phyloP scores from a whole-genome alignment of 2,329 filamentous ascomycete genomes.

The Fusarium dlaminii region DNA sequence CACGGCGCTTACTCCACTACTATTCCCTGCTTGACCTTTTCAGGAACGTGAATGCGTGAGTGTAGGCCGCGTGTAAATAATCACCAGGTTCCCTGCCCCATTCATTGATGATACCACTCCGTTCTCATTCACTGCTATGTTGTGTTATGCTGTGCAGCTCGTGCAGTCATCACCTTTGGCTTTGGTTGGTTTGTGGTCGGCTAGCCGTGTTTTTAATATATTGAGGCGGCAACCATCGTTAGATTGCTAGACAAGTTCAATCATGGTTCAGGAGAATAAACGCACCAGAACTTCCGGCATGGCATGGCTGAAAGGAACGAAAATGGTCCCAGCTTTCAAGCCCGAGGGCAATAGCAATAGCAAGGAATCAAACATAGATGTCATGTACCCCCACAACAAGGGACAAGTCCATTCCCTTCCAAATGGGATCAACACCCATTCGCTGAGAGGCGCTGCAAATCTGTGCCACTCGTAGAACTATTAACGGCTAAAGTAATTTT shows the following conservation, averaged over 20 bases:
- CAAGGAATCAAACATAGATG: slow-evolving; percentile 4
- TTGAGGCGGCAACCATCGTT: slow-evolving; percentile 31
- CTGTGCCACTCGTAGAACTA: slow-evolving; percentile 26
- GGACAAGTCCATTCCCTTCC: slow-evolving; percentile 30
- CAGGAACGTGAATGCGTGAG: slow-evolving; percentile 38
- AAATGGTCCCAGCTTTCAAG: slow-evolving; percentile 10
- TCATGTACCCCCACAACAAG: slow-evolving; percentile 24
- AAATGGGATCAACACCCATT: slow-evolving; percentile 40
- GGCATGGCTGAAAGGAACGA: slow-evolving; percentile 7
- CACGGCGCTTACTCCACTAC: slow-evolving; percentile 32
- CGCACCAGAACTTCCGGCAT: slow-evolving; percentile 6
- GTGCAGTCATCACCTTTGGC: slow-evolving; percentile 19
- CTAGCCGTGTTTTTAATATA: slow-evolving; percentile 29
- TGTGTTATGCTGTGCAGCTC: slow-evolving; percentile 11
- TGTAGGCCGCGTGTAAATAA: slow-evolving; percentile 32
- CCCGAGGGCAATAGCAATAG: background rate
- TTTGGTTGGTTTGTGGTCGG: slow-evolving; percentile 20
- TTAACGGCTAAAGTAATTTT: slow-evolving; percentile 18
- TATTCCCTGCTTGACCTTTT: slow-evolving; percentile 40
- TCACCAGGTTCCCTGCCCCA: slow-evolving; percentile 17
- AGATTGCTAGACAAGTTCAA: slow-evolving; percentile 17
- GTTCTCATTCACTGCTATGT: slow-evolving; percentile 1
- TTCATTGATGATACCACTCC: slow-evolving; percentile 10
- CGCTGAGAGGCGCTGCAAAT: slow-evolving; percentile 23
- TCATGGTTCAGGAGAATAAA: slow-evolving; percentile 8